Conservation (phyloP, 2,329 filamentous ascomycete species). For the Aspergillus sp. region DNA sequence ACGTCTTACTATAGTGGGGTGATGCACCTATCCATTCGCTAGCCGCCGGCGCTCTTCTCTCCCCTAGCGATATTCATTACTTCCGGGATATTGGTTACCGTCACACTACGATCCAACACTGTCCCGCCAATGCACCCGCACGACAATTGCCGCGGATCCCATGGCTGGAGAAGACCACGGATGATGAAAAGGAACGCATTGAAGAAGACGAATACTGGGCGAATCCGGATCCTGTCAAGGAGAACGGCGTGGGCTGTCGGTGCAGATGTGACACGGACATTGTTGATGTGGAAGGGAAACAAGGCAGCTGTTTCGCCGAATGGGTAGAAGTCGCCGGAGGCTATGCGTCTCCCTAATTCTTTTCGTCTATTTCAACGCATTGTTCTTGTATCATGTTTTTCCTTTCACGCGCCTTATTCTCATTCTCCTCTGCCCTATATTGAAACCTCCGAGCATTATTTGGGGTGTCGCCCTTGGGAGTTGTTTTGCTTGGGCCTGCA, state of each 20-base stretch:
- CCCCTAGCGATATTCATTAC: conserved; percentile 83
- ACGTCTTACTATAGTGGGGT: conserved; percentile 64
- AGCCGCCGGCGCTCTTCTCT: conserved; percentile 79
- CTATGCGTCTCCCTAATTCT: conserved; percentile 58
- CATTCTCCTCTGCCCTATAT: conserved; percentile 26
- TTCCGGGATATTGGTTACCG: conserved; percentile 98
- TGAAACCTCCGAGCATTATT: conserved; percentile 25
- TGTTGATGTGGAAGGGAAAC: conserved; percentile 94
- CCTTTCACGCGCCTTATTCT: conserved; percentile 12
- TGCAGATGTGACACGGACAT: conserved; percentile 97
- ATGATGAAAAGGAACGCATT: conserved; percentile 71
- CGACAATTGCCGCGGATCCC: conserved; percentile 75
- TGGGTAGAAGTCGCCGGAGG: conserved; percentile 97
- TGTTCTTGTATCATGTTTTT: conserved; percentile 24
- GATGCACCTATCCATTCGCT: conserved; percentile 98
- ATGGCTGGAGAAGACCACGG: conserved; percentile 73
- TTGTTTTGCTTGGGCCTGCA: conserved; percentile 27
- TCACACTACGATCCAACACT: conserved; percentile 98
- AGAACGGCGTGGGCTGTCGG: conserved; percentile 93
- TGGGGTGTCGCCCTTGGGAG: conserved; percentile 23
- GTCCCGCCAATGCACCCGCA: conserved; percentile 86
- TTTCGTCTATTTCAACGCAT: conserved; percentile 5
- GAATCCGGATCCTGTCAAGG: conserved; percentile 74
- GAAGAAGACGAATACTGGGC: conserved; percentile 98
- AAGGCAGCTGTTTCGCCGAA: conserved; percentile 87